Percentiles rank a stretch among this genome's conserved stretches.
Evolutionary conservation across 2,329 filamentous ascomycete species (phyloP).

Genomic region (Verticillium klebahnii): DNA sequence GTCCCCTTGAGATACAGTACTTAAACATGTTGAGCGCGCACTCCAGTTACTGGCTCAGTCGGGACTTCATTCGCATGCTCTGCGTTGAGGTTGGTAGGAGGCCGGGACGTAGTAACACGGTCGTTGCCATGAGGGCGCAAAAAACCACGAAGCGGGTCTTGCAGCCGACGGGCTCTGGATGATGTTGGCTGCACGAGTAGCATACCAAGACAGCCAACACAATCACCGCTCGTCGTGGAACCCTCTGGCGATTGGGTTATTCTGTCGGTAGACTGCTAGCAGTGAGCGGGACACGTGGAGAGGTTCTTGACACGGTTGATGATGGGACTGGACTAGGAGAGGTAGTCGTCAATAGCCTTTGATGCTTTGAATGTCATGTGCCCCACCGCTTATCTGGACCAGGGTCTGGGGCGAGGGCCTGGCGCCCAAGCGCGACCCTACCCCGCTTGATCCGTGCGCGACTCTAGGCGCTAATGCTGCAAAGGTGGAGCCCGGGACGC

Average conservation of each 20-base stretch:
- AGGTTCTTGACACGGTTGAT: no score
- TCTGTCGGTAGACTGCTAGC: no score
- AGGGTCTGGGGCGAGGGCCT: neutral
- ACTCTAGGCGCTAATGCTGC: neutral
- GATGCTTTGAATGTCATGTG: neutral
- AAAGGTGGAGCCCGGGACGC: neutral
- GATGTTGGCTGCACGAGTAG: neutral
- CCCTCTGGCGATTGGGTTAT: no score
- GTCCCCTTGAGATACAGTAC: slow-evolving; percentile 91
- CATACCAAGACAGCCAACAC: no score
- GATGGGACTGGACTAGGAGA: no score
- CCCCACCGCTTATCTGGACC: neutral
- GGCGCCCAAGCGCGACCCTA: neutral
- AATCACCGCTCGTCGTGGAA: no score
- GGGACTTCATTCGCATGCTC: slow-evolving; percentile 84
- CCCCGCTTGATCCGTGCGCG: slow-evolving; percentile 1
- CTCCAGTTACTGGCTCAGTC: slow-evolving; percentile 86
- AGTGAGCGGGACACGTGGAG: no score
- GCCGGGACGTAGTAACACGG: slow-evolving; percentile 57
- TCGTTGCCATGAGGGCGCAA: slow-evolving; percentile 54
- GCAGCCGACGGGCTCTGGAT: no score
- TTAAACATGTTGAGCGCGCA: slow-evolving; percentile 96
- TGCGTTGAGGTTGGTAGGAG: slow-evolving; percentile 81
- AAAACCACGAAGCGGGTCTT: slow-evolving; percentile 38
- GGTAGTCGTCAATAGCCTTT: no score